A percentile compares a stretch with the other conserved stretches of the same genome.
Conservation (phyloP, 148 eudicot species). For the Rhododendron mucronatum region DNA sequence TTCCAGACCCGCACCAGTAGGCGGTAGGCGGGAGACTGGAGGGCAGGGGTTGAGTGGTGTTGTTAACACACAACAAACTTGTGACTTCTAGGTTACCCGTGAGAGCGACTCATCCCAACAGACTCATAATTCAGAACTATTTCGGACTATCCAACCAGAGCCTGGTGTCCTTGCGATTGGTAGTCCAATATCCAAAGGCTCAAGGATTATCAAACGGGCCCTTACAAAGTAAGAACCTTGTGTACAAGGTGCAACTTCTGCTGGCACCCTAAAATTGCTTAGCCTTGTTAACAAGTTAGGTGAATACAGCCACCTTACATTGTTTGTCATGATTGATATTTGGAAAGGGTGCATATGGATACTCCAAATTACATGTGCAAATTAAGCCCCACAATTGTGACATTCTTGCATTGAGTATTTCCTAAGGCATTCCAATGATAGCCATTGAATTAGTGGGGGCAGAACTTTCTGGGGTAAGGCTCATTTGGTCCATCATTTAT, state of each 20-base stretch:
- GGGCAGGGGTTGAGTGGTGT: background rate
- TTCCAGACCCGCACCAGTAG: background rate
- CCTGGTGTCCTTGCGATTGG: no score
- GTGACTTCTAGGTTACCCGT: no score
- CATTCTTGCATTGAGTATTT: background rate
- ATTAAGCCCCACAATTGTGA: background rate
- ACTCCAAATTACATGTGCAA: background rate
- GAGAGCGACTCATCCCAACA: no score
- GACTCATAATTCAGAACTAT: no score
- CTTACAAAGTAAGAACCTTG: background rate
- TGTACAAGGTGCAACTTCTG: background rate
- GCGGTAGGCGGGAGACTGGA: background rate
- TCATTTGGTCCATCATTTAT: background rate
- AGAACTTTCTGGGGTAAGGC: background rate
- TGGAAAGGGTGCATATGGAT: background rate
- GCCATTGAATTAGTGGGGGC: background rate
- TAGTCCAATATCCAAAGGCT: no score
- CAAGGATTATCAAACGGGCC: background rate
- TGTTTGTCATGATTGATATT: background rate
- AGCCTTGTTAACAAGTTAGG: background rate
- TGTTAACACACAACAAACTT: no score
- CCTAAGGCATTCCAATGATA: background rate
- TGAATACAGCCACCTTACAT: background rate
- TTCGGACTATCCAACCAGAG: no score
- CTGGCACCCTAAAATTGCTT: background rate